Conservation (phyloP, 208 protist genomes). For the Trypanosoma avium region DNA sequence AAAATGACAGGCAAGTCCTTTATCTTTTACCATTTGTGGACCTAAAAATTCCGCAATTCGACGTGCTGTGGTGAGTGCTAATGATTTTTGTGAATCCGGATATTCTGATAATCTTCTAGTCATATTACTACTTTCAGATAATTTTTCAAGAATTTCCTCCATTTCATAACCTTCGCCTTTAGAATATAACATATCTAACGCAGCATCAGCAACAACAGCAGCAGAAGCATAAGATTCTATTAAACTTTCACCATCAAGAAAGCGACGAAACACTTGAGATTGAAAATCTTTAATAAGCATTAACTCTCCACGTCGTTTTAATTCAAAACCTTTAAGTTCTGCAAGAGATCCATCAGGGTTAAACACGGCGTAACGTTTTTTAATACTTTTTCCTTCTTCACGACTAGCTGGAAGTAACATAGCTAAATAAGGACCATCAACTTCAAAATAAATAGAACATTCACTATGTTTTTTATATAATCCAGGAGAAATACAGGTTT, state of each 20-base stretch:
- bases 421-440: conserved; percentile 99
- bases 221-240: conserved; percentile 96
- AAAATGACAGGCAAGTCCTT: conserved; percentile 96
- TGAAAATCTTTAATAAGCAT: conserved; percentile 99
- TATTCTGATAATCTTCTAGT: conserved; percentile 96
- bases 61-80: conserved; percentile 97
- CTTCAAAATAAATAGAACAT: conserved; percentile 99
- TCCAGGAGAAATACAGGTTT: conserved; percentile 76
- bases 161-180: conserved; percentile 91
- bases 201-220: conserved; percentile 95
- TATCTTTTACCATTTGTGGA: conserved; percentile 97
- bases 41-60: conserved; percentile 99
- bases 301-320: conserved; percentile 99
- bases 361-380: conserved; percentile 99
- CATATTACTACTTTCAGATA: conserved; percentile 98
- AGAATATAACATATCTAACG: conserved; percentile 96
- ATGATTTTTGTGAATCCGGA: conserved; percentile 96
- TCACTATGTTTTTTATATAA: conserved; percentile 88
- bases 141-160: conserved; percentile 96
- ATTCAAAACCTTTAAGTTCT: conserved; percentile 99
- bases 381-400: conserved; percentile 98
- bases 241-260: conserved; percentile 96
- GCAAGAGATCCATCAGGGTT: conserved; percentile 96
- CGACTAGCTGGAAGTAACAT: conserved; percentile 99
- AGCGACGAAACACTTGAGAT: conserved; percentile 94